Evolutionary conservation across 352 stramenopile genomes (phyloP).

Genomic region (Discostella stelligera): DNA sequence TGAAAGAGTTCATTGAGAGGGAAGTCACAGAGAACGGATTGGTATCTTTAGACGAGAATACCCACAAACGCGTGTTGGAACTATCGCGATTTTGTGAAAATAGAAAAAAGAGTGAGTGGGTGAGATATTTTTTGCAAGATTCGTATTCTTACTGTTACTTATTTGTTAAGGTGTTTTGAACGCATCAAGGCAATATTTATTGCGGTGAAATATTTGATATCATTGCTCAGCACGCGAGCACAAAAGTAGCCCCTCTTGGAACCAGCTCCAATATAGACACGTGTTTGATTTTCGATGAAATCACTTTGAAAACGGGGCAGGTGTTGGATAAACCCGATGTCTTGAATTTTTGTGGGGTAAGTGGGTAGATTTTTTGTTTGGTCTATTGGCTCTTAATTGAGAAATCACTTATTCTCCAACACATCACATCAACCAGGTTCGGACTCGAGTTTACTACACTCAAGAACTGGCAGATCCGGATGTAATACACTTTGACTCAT

Average conservation of each 20-base stretch:
- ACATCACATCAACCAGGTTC: slow-evolving; percentile 18
- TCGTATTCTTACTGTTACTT: slow-evolving; percentile 2
- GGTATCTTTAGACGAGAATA: slow-evolving; percentile 62
- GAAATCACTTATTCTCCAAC: neutral
- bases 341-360: slow-evolving; percentile 58
- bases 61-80: slow-evolving; percentile 25
- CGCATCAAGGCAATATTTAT: slow-evolving; percentile 44
- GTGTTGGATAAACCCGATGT: slow-evolving; percentile 32
- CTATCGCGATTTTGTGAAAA: slow-evolving; percentile 58
- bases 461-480: slow-evolving; percentile 49
- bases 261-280: slow-evolving; percentile 12
- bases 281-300: slow-evolving; percentile 77
- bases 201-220: slow-evolving; percentile 56
- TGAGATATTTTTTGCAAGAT: slow-evolving; percentile 1
- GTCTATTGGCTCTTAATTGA: slow-evolving; percentile 9
- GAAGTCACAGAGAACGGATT: slow-evolving; percentile 69
- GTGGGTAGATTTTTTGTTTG: slow-evolving; percentile 41
- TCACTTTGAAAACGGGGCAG: slow-evolving; percentile 39
- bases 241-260: slow-evolving; percentile 33
- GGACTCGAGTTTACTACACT: slow-evolving; percentile 50
- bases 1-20: slow-evolving; percentile 82
- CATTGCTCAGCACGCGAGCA: slow-evolving; percentile 37
- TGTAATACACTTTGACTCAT: slow-evolving; percentile 69
- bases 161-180: slow-evolving; percentile 1
- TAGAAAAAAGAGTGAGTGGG: slow-evolving; percentile 49